phyloP scores from a whole-genome alignment of 495 filamentous ascomycete species.

The Hypoxylon rickii region DNA sequence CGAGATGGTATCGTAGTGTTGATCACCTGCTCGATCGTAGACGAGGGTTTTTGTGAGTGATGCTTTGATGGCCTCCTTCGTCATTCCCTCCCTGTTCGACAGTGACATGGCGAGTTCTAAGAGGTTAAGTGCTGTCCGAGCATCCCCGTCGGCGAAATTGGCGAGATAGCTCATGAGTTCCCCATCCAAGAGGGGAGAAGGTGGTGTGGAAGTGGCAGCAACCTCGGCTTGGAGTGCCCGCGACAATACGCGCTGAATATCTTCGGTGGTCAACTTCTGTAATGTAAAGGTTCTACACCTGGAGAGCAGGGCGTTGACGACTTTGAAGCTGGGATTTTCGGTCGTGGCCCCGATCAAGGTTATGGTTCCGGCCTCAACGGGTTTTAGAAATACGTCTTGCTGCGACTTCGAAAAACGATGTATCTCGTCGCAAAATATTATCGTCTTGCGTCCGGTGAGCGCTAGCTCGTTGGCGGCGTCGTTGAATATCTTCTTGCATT shows the following conservation, averaged over 20 bases:
- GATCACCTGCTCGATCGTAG: conserved; percentile 92
- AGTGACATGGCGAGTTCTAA: conserved; percentile 80
- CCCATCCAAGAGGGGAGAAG: conserved; percentile 68
- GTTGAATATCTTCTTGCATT: conserved; percentile 89
- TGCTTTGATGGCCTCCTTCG: conserved; percentile 72
- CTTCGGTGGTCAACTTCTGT: conserved; percentile 68
- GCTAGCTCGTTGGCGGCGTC: conserved; percentile 82
- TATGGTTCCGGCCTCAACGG: conserved; percentile 88
- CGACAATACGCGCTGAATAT: conserved; percentile 71
- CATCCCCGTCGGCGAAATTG: conserved; percentile 87
- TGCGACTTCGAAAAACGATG: conserved; percentile 92
- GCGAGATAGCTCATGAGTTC: conserved; percentile 81
- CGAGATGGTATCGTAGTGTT: conserved; percentile 94
- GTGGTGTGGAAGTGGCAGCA: conserved; percentile 33
- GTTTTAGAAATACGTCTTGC: conserved; percentile 93
- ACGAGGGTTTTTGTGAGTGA: conserved; percentile 87
- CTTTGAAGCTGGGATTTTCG: conserved; percentile 95
- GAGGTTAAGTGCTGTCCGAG: conserved; percentile 88
- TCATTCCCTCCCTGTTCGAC: conserved; percentile 42
- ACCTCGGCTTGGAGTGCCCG: conserved; percentile 70
- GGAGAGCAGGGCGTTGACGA: conserved; percentile 85
- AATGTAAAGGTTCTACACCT: conserved; percentile 91
- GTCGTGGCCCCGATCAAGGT: conserved; percentile 95
- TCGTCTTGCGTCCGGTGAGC: conserved; percentile 86
- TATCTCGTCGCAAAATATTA: conserved; percentile 98